A percentile compares a stretch with the other conserved stretches of the same genome.
These are phyloP conservation scores for Trichosporon inkin DNA, from an alignment of 1,284 basidiomycete species.

Conservation along the genomic window DNA sequence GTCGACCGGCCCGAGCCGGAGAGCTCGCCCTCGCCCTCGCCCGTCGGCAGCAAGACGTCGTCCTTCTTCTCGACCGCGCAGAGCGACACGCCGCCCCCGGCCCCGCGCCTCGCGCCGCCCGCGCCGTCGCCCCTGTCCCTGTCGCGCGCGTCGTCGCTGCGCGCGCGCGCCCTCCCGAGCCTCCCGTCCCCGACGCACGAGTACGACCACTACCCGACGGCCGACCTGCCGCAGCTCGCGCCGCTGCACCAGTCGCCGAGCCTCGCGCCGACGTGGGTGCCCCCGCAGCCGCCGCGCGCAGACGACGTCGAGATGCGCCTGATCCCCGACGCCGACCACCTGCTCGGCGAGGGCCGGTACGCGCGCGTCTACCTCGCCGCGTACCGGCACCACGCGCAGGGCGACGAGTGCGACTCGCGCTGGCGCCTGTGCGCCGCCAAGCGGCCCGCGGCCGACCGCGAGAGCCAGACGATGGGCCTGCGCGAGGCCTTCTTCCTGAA, in stretches of 20 bases:
- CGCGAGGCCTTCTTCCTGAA: slow-evolving; percentile 53
- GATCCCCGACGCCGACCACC: slow-evolving; percentile 33
- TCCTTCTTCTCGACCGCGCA: slow-evolving; percentile 42
- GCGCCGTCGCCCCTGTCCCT: slow-evolving; percentile 38
- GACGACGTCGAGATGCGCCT: slow-evolving; percentile 43
- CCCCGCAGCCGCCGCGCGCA: slow-evolving; percentile 33
- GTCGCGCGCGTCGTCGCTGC: slow-evolving; percentile 37
- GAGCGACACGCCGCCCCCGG: slow-evolving; percentile 30
- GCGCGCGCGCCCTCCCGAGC: slow-evolving; percentile 20
- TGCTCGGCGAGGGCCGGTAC: slow-evolving; percentile 52
- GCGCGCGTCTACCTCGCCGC: slow-evolving; percentile 51
- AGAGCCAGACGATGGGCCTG: slow-evolving; percentile 51
- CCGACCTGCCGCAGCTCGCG: slow-evolving; percentile 22
- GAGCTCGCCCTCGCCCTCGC: slow-evolving; percentile 1
- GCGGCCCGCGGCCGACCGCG: slow-evolving; percentile 48
- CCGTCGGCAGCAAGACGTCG: slow-evolving; percentile 28
- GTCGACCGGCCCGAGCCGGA: not conserved
- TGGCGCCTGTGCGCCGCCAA: slow-evolving; percentile 54
- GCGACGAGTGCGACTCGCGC: slow-evolving; percentile 10
- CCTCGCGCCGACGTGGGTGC: slow-evolving; percentile 31
- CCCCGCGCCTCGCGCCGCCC: slow-evolving; percentile 26
- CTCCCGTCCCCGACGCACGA: slow-evolving; percentile 19
- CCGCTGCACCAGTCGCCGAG: slow-evolving; percentile 44
- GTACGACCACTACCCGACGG: not conserved
- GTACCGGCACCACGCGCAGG: slow-evolving; percentile 28